A percentile compares a stretch with the other conserved stretches of the same genome.
phyloP scores from a whole-genome alignment of 352 stramenopile genomes.

The Globisporangium cystogenes region DNA sequence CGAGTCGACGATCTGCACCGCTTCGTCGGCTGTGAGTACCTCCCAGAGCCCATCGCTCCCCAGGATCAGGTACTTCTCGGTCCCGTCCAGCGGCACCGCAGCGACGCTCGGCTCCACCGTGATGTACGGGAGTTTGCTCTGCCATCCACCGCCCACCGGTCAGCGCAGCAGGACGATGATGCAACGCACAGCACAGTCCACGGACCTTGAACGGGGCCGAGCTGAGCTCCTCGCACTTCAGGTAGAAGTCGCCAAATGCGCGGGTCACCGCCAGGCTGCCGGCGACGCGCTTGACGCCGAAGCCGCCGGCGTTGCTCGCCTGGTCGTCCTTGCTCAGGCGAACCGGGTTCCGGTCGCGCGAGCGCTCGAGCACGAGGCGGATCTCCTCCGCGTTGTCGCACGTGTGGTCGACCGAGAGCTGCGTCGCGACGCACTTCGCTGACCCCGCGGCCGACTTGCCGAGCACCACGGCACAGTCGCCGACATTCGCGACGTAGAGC shows the following conservation, averaged over 20 bases:
- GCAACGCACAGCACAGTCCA: slow-evolving; percentile 16
- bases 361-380: slow-evolving; percentile 51
- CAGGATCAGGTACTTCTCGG: slow-evolving; percentile 69
- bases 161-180: background rate
- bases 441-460: slow-evolving; percentile 45
- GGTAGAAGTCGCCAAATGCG: slow-evolving; percentile 91
- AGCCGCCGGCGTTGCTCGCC: slow-evolving; percentile 47
- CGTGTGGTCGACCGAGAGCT: slow-evolving; percentile 54
- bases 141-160: background rate
- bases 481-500: slow-evolving; percentile 89
- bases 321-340: slow-evolving; percentile 91
- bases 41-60: slow-evolving; percentile 83
- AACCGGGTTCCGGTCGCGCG: slow-evolving; percentile 74
- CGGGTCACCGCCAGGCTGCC: slow-evolving; percentile 89
- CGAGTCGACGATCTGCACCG: slow-evolving; percentile 54
- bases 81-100: slow-evolving; percentile 38
- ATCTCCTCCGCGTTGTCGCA: slow-evolving; percentile 51
- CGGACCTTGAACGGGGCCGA: slow-evolving; percentile 89
- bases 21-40: slow-evolving; percentile 60
- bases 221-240: slow-evolving; percentile 90
- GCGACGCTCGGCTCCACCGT: slow-evolving; percentile 61
- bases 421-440: slow-evolving; percentile 17
- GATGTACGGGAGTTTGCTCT: slow-evolving; percentile 81
- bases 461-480: slow-evolving; percentile 88
- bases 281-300: slow-evolving; percentile 88